Percentiles rank a stretch among this genome's conserved stretches.
Evolutionary conservation across 805 yeast species (phyloP).

Genomic region (Candida xyloterini): DNA sequence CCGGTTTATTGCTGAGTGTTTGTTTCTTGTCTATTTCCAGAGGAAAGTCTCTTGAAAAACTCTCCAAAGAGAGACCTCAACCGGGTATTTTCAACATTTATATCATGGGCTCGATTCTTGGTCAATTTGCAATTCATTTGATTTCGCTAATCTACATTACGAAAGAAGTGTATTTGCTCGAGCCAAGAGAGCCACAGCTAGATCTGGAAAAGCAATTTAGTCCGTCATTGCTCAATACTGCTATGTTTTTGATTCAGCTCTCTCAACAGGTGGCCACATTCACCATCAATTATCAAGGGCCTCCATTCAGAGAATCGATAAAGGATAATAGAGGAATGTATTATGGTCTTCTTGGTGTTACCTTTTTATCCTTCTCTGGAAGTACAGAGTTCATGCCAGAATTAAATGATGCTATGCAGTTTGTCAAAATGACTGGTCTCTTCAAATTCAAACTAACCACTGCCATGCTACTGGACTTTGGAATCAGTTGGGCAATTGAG

Average conservation of each 20-base stretch:
- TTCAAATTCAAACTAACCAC: constrained; percentile 79
- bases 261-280: constrained; percentile 97
- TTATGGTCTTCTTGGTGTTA: constrained; percentile 89
- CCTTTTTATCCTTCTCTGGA: constrained; percentile 83
- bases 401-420: constrained; percentile 84
- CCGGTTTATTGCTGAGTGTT: constrained; percentile 88
- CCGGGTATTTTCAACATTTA: constrained; percentile 93
- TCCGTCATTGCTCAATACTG: constrained; percentile 93
- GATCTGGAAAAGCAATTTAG: constrained; percentile 85
- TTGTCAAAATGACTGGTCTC: constrained; percentile 74
- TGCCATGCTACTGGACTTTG: constrained; percentile 73
- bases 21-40: constrained; percentile 95
- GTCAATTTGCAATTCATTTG: constrained; percentile 94
- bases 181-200: constrained; percentile 88
- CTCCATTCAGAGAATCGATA: constrained; percentile 91
- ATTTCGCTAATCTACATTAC: constrained; percentile 79
- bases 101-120: constrained; percentile 96
- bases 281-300: constrained; percentile 96
- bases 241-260: constrained; percentile 88
- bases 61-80: constrained; percentile 94
- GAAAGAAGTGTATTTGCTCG: constrained; percentile 75
- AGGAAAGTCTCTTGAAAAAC: constrained; percentile 84
- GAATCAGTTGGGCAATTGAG: constrained; percentile 75
- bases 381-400: constrained; percentile 95
- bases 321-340: constrained; percentile 94